A percentile compares a stretch with the other conserved stretches of the same genome.
phyloP scores from a whole-genome alignment of 192 early-diverging fungal genomes.

The Coemansia sp. region DNA sequence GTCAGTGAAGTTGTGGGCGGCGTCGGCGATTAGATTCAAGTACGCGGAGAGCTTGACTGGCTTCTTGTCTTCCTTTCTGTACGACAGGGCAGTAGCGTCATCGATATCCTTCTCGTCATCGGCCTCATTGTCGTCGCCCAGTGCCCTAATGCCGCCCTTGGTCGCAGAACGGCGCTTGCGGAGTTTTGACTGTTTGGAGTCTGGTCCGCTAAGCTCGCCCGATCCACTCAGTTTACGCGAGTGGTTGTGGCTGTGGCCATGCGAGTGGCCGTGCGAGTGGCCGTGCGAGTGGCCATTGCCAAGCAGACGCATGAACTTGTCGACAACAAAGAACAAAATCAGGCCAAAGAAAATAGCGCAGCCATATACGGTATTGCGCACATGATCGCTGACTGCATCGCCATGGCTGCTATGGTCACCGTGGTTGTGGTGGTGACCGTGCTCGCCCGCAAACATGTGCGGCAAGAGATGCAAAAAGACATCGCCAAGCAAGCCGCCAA shows the following conservation, averaged over 20 bases:
- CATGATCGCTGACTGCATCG: slow-evolving; percentile 50
- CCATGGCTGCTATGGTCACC: slow-evolving; percentile 25
- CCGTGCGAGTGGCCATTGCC: slow-evolving; percentile 59
- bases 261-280: slow-evolving; percentile 58
- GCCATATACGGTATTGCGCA: slow-evolving; percentile 59
- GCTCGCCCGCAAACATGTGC: slow-evolving; percentile 64
- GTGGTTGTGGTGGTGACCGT: slow-evolving; percentile 22
- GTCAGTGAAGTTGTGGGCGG: slow-evolving; percentile 83
- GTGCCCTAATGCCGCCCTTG: slow-evolving; percentile 1
- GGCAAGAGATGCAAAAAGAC: slow-evolving; percentile 81
- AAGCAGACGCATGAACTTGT: slow-evolving; percentile 77
- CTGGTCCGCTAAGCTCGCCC: slow-evolving; percentile 14
- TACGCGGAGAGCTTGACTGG: slow-evolving; percentile 69
- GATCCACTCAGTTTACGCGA: slow-evolving; percentile 11
- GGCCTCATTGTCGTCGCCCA: slow-evolving; percentile 33
- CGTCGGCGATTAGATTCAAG: slow-evolving; percentile 77
- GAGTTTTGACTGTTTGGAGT: slow-evolving; percentile 14
- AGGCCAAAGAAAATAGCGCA: slow-evolving; percentile 73
- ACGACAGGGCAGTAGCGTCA: not conserved
- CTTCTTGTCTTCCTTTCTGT: slow-evolving; percentile 8
- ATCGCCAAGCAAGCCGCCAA: slow-evolving; percentile 81
- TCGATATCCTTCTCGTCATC: slow-evolving; percentile 42
- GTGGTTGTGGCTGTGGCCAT: slow-evolving; percentile 42
- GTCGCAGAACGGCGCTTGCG: slow-evolving; percentile 22
- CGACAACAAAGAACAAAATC: slow-evolving; percentile 71